phyloP scores from a whole-genome alignment of 805 yeast genomes.

The Candida ipomoeae region DNA sequence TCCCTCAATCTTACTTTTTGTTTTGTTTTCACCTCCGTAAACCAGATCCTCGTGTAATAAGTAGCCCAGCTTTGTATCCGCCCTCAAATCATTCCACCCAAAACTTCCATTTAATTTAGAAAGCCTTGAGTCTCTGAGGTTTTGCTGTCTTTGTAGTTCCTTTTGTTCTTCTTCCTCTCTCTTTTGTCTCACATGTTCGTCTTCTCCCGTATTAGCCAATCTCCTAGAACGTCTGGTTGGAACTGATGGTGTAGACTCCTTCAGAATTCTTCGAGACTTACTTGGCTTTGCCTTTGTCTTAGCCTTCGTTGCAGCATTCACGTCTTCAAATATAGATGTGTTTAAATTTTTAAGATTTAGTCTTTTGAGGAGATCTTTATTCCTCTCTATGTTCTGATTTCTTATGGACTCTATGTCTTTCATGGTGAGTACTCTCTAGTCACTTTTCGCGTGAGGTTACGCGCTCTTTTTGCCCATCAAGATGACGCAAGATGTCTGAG shows the following conservation, averaged over 20 bases:
- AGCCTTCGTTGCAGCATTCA: constrained; percentile 23
- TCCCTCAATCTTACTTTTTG: background rate
- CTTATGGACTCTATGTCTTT: constrained; percentile 12
- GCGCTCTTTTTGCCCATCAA: constrained; percentile 4
- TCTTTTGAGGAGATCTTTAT: constrained; percentile 67
- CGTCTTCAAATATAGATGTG: constrained; percentile 48
- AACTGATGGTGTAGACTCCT: constrained; percentile 23
- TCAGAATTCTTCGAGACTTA: constrained; percentile 18
- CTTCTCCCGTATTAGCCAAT: constrained; percentile 50
- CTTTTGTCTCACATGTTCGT: constrained; percentile 30
- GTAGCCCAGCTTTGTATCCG: constrained; percentile 36
- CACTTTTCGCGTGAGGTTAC: background rate
- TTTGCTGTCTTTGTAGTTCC: constrained; percentile 8
- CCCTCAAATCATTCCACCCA: constrained; percentile 54
- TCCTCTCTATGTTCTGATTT: constrained; percentile 71
- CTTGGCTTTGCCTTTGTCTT: constrained; percentile 15
- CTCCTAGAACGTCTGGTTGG: constrained; percentile 79
- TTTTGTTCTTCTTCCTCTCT: constrained; percentile 42
- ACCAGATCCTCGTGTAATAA: constrained; percentile 24
- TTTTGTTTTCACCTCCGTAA: background rate
- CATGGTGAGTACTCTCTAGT: constrained; percentile 1
- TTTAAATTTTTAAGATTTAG: constrained; percentile 63
- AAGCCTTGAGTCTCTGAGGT: constrained; percentile 36
- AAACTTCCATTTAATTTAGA: constrained; percentile 65
- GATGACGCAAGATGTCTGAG: constrained; percentile 33